Evolutionary conservation across 2,329 filamentous ascomycete species (phyloP), one percentile per base, ranked within the genome.

Genomic region (Aureobasidium namibiae): DNA sequence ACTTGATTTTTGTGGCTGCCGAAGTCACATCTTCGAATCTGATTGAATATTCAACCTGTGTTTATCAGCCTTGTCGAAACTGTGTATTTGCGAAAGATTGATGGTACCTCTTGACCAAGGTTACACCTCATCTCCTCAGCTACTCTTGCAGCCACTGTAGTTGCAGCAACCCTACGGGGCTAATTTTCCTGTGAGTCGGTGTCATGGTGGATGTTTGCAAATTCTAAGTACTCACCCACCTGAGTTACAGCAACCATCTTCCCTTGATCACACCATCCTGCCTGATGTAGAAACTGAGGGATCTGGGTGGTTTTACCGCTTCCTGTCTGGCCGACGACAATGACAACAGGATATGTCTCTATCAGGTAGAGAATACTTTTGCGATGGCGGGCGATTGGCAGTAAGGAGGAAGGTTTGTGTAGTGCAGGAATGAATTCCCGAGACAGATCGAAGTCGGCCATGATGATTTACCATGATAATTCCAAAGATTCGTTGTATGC

Each of bases 271-370:
- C 90, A 92, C 92, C 92, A 97, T 73, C 92, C 92, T 67, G 88
- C 89, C 66, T 89, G 80, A 60, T 95, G 86, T 13, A 97, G 81
- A 67, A 88, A 97, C 66, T 96, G 92, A 1, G 94, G 94, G 44
- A 97, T 87, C 70, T 97, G 94, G 0, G 94, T 97, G 1, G 92
- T 96, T 74, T 97, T 97, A 42, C 92, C 92, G 24, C 89, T 95
- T 4, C 94, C 94, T 1, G 94, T 97, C 70, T 96, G 91, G 9
- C 92, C 94, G 58, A 97, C 85, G 13, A 97, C 84, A 53, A 97
- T 90, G 0, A 89, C 92, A 60, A 97, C 87, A 0, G 89, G 87
- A 63, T 84, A 84, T 8, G 84, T 91, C 71, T 97, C 92, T 61
- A 96, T 82, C 14, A 92, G 80, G 73, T 96, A 97, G 2, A 96